Percentiles rank a stretch among this genome's conserved stretches.
Conservation (phyloP, 306 rosid genomes). For the Inga leiocalycina region DNA sequence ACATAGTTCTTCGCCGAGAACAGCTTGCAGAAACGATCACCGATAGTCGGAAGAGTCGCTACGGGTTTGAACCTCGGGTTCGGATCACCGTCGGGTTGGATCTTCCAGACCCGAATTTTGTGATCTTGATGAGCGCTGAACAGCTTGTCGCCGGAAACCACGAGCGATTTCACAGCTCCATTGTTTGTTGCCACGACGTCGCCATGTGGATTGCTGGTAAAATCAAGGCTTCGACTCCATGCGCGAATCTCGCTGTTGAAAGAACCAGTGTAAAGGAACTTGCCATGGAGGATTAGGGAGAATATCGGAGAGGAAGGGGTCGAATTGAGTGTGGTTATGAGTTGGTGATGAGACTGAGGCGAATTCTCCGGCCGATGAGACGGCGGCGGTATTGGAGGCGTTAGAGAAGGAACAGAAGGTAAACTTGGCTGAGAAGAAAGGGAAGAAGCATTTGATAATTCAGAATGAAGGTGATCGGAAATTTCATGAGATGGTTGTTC, state of each 20-base stretch:
- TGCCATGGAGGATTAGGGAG: conserved; percentile 51
- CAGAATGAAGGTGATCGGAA: conserved; percentile 40
- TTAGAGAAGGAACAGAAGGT: conserved; percentile 69
- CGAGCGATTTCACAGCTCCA: conserved; percentile 51
- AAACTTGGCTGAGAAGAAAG: conserved; percentile 75
- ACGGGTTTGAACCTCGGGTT: conserved; percentile 38
- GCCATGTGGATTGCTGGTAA: not conserved
- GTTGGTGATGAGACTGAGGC: conserved; percentile 19
- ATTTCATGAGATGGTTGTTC: conserved; percentile 8
- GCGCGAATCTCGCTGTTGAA: conserved; percentile 45
- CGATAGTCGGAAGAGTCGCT: conserved; percentile 62
- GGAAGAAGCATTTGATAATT: conserved; percentile 52
- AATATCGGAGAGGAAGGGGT: conserved; percentile 50
- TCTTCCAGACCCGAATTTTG: conserved; percentile 70
- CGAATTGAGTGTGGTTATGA: conserved; percentile 45
- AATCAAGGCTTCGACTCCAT: conserved; percentile 32
- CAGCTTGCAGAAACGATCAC: conserved; percentile 45
- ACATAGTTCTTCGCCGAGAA: conserved; percentile 60
- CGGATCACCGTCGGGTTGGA: conserved; percentile 1
- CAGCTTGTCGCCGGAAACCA: conserved; percentile 37
- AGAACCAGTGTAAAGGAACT: conserved; percentile 52
- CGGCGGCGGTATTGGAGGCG: conserved; percentile 13
- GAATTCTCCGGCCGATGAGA: not conserved
- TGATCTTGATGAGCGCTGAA: conserved; percentile 76
- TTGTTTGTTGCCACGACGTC: conserved; percentile 23